phyloP scores from a whole-genome alignment of 2,329 filamentous ascomycete genomes.

The Pseudogymnoascus sp. region DNA sequence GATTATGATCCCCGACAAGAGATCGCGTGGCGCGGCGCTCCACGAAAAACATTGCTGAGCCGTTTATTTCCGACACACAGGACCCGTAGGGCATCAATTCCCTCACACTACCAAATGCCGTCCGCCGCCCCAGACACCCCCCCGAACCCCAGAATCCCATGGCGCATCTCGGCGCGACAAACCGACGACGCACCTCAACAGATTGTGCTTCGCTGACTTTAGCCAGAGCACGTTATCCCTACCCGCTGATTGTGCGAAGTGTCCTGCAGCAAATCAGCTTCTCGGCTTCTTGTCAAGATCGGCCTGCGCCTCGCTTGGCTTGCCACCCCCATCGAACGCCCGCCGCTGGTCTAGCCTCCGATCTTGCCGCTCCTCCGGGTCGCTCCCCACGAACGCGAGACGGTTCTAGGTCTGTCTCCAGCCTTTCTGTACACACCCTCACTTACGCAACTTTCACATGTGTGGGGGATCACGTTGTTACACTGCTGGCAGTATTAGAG shows the following conservation, averaged over 20 bases:
- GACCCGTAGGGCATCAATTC: slow-evolving; percentile 6
- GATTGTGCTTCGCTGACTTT: neutral
- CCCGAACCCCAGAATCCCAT: neutral
- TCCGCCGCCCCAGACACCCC: neutral
- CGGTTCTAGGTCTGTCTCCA: neutral
- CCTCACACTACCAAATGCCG: slow-evolving; percentile 8
- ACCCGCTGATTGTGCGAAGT: neutral
- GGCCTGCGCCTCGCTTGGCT: slow-evolving; percentile 7
- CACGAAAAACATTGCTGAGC: slow-evolving; percentile 4
- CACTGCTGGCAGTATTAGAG: neutral
- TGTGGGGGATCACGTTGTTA: neutral
- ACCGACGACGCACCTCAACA: slow-evolving; percentile 1
- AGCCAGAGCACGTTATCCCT: slow-evolving; percentile 6
- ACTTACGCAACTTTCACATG: neutral
- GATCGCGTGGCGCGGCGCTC: neutral
- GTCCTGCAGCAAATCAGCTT: neutral
- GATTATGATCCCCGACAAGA: neutral
- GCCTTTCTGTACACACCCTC: neutral
- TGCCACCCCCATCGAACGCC: neutral
- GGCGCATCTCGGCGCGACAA: slow-evolving; percentile 5
- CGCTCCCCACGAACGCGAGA: neutral
- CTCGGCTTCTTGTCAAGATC: slow-evolving; percentile 4
- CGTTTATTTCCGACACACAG: slow-evolving; percentile 7
- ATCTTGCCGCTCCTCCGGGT: slow-evolving; percentile 8
- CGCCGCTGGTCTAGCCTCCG: neutral